A percentile compares a stretch with the other conserved stretches of the same genome.
phyloP scores from a whole-genome alignment of 176 grass and related monocot genomes.

The Bonia amplexicaulis region DNA sequence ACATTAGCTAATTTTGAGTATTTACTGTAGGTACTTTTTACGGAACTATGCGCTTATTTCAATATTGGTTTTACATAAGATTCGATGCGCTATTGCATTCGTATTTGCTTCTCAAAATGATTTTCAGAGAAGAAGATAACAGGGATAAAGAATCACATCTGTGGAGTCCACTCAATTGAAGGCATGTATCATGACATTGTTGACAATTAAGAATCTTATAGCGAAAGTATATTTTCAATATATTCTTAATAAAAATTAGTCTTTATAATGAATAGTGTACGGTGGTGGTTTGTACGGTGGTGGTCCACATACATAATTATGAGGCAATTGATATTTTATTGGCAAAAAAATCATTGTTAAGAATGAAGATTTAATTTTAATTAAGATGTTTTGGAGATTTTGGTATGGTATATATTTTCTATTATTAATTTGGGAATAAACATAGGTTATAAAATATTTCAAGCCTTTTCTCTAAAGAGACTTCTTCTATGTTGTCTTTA shows the following conservation, averaged over 20 bases:
- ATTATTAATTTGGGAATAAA: not conserved
- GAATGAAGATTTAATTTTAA: not conserved
- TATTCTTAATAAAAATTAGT: not conserved
- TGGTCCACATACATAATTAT: not conserved
- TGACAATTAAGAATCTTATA: not conserved
- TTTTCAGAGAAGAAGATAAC: not conserved
- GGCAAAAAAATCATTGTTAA: not conserved
- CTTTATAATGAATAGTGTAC: not conserved
- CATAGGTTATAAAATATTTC: not conserved
- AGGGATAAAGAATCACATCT: not conserved
- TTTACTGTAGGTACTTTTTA: not conserved
- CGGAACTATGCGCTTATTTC: not conserved
- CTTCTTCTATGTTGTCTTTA: not conserved
- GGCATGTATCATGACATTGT: not conserved
- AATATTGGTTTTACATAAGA: too few species aligned
- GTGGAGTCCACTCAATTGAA: not conserved
- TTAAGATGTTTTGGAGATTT: not conserved
- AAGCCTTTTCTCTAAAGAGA: not conserved
- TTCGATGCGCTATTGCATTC: not conserved
- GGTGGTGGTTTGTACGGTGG: not conserved
- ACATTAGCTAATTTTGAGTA: not conserved
- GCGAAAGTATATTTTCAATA: not conserved
- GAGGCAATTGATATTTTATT: not conserved
- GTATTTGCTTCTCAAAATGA: not conserved
- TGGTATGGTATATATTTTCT: not conserved